Base-by-base conservation (phyloP, 78 protist genomes). In the Isochrysis galbana region DNA sequence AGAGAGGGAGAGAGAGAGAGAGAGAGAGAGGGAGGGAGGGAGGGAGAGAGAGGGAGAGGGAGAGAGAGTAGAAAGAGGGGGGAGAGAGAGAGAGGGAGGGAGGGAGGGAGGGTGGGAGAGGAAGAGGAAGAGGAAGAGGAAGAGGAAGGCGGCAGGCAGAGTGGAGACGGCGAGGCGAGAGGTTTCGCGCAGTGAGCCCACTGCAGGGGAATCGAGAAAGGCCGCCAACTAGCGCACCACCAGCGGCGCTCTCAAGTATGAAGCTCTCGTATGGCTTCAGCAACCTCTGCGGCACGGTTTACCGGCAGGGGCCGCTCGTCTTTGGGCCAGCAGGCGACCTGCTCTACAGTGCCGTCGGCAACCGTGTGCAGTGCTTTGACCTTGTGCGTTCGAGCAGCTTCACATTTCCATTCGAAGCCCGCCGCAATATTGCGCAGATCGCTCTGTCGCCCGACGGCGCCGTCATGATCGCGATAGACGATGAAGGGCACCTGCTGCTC, bases 291-390 rank as follows among this genome's bases (percentile, higher is more conserved):
- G 99, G 99, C 36, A 92, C 98, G 5, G 98, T 97, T 17, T 97
- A 98, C 94, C 55, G 70, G 45, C 92, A 90, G 21, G 99, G 99
- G 54, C 96, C 97, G 78, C 42, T 98, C 17, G 38, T 96, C 39
- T 98, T 97, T 93, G 94, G 98, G 1, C 96, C 97, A 5, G 99
- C 98, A 44, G 99, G 99, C 23, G 91, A 94, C 51, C 21, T 95
- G 22, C 94, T 98, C 21, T 54, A 96, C 84, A 84, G 96, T 78
- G 98, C 99, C 1, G 99, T 97, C 21, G 99, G 99, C 78, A 98
- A 98, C 70, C 95, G 98, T 51, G 91, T 98, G 42, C 36, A 96
- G 11, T 94, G 94, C n/a, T 98, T 96, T 44, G 98, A 98, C 51
- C 95, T 98, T 36, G 94, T 91, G 44, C 72, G 93, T 84, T 92